Percentiles rank a stretch among this genome's conserved stretches.
Evolutionary conservation across 192 early-diverging fungal genomes (phyloP).

Genomic region (Bifiguratus adelaidae): DNA sequence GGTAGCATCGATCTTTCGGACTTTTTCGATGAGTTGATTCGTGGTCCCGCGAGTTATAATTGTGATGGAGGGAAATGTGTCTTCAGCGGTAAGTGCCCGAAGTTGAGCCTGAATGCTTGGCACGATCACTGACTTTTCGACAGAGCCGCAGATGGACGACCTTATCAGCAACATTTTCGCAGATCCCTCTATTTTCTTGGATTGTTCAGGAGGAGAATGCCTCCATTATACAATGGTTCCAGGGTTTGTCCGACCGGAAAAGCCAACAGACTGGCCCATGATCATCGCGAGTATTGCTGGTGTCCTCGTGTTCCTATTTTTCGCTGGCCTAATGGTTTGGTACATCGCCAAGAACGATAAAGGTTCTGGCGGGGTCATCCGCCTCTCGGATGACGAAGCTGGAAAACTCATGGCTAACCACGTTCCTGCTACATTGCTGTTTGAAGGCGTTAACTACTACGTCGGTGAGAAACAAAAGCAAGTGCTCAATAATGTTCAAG

Average conservation of each 20-base stretch:
- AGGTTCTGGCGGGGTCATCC: conserved; percentile 14
- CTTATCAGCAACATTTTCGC: conserved; percentile 71
- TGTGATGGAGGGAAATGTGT: conserved; percentile 44
- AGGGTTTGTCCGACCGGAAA: conserved; percentile 38
- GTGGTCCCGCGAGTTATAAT: conserved; percentile 66
- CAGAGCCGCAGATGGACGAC: conserved; percentile 77
- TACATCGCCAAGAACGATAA: conserved; percentile 11
- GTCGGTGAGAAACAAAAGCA: conserved; percentile 29
- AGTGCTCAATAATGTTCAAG: conserved; percentile 60
- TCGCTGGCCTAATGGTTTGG: conserved; percentile 6
- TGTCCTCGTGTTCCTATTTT: conserved; percentile 20
- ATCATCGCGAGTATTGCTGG: conserved; percentile 22
- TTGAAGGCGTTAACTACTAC: conserved; percentile 48
- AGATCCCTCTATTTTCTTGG: conserved; percentile 70
- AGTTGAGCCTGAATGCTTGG: not conserved
- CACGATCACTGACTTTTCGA: not conserved
- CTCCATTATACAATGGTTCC: conserved; percentile 82
- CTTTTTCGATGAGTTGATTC: conserved; percentile 63
- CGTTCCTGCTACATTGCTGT: conserved; percentile 52
- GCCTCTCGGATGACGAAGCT: conserved; percentile 42
- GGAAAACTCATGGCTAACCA: conserved; percentile 67
- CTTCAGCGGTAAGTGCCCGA: conserved; percentile 36
- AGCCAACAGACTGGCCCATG: conserved; percentile 27
- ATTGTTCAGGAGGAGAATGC: conserved; percentile 78
- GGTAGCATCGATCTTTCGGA: conserved; percentile 71